Evolutionary conservation across 306 rosid species (phyloP), one percentile per base, ranked within the genome.

Genomic region (Canavalia gladiata): DNA sequence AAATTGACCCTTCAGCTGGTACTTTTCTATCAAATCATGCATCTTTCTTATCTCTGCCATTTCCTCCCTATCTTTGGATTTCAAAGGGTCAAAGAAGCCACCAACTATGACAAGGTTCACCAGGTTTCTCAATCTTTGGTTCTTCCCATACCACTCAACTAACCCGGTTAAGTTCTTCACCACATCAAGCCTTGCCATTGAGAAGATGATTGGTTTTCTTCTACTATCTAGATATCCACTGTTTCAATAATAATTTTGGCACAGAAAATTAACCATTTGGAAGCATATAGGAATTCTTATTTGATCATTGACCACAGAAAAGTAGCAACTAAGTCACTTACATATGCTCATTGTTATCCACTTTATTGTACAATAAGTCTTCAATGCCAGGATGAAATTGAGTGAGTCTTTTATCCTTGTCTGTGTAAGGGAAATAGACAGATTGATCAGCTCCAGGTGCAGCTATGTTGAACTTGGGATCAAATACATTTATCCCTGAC

Each of bases 101-200:
- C 98, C 98, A 59, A 94, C 98, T 68, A 94, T 83, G 63, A 92
- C 98, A 83, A 94, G 98, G 77, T 94, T 94, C 74, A 87, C 98
- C 82, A 92, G 78, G 64, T 39, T 86, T 86, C 94, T 86, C 66
- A 94, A 84, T 82, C 86, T 91, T 79, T 82, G 87, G 87, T 91
- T 92, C 82, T 87, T 87, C 11, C 95, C 97, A 50, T 90, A 94
- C 98, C 98, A 92, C 39, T 92, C 98, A 1, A 86, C 90, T 74
- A 94, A 69, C 12, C 97, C 98, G 0, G 90, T 87, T 37, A 94
- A 82, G 88, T 94, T 94, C 88, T 94, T 94, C 60, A 94, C 98
- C 60, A 81, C 87, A 87, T 92, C 98, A 25, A 94, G 81, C 84
- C 98, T 90, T 41, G 98, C 98, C 98, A 94, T 94, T 30, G 97